Conservation (phyloP, 208 protist genomes). For the Leishmania tropica region DNA sequence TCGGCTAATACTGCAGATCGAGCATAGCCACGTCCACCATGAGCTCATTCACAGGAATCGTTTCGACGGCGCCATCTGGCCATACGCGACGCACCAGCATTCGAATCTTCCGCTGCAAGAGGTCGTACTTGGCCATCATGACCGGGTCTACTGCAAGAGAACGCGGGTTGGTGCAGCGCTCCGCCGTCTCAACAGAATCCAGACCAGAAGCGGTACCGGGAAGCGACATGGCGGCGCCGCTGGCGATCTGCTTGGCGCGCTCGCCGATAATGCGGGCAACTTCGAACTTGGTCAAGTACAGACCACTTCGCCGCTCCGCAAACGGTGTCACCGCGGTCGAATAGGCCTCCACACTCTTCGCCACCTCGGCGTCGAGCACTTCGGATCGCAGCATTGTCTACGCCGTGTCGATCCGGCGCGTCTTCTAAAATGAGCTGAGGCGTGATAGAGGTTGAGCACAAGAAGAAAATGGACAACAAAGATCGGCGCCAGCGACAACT, state of each 20-base stretch:
- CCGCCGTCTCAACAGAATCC: conserved; percentile 54
- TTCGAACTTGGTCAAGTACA: conserved; percentile 89
- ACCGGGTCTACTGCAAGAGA: conserved; percentile 80
- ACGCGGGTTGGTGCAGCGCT: conserved; percentile 72
- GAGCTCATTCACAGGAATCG: conserved; percentile 82
- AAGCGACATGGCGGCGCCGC: conserved; percentile 50
- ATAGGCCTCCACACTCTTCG: conserved; percentile 28
- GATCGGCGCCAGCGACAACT: not conserved
- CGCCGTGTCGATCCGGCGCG: not conserved
- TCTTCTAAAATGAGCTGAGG: no score
- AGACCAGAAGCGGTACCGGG: conserved; percentile 24
- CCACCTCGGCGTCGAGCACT: conserved; percentile 62
- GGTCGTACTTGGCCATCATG: conserved; percentile 87
- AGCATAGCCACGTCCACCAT: conserved; percentile 70
- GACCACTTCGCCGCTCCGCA: conserved; percentile 58
- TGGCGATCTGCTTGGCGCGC: conserved; percentile 82
- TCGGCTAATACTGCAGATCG: conserved; percentile 52
- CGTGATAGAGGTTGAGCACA: not conserved
- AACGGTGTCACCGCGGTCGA: conserved; percentile 56
- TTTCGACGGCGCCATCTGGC: conserved; percentile 77
- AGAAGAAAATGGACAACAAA: not conserved
- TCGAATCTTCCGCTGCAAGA: conserved; percentile 68
- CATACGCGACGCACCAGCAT: conserved; percentile 88
- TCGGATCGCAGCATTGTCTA: conserved; percentile 61
- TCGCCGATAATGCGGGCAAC: conserved; percentile 81